Evolutionary conservation across 2,329 filamentous ascomycete genomes (phyloP), one percentile per base, ranked within the genome.

Genomic region (Diplodia seriata): DNA sequence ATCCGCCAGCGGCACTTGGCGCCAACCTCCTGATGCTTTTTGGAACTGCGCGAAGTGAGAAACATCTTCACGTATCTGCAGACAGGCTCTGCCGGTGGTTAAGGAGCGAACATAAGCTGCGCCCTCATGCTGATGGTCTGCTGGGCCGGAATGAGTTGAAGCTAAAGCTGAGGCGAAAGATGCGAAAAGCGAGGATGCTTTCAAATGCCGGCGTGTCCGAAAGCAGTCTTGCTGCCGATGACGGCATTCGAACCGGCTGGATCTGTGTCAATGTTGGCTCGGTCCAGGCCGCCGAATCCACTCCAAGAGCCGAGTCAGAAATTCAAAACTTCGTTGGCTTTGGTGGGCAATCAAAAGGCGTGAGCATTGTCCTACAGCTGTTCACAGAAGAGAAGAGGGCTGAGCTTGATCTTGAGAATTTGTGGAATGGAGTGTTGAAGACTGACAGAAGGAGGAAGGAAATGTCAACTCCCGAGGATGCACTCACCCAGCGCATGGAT

Each of bases 191-290:
- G 38, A 93, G 92, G 77, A 83, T 97, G 69, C 82, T 97, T 72
- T 93, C 91, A 15, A 91, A 87, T 69, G 87, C 88, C 0, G 88
- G 89, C n/a, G 84, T 86, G 56, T 81, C 82, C 56, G 71, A 79
- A 8, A 83, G 87, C 6, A 87, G 87, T 12, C 85, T 85, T 15
- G 86, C 85, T 57, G 82, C 85, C 1, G 94, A 97, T 73, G 92
- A 97, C 75, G 94, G 94, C 2, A 91, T 97, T 64, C 90, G 91
- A 14, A 97, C 94, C 0, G 94, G 93, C 11, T 99, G 95, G 95
- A 91, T 99, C 23, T 99, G 95, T 79, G 91, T 98, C 69, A 96
- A 97, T 76, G 86, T 95, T 11, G 92, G 92, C 4, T 87, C 86
- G 18, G 85, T 93, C 0, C 87, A 90, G 53, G 85, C 86, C 26